Evolutionary conservation across 345 rosid species (phyloP), one percentile per base, ranked within the genome.

Genomic region (Rubroshorea leprosula): DNA sequence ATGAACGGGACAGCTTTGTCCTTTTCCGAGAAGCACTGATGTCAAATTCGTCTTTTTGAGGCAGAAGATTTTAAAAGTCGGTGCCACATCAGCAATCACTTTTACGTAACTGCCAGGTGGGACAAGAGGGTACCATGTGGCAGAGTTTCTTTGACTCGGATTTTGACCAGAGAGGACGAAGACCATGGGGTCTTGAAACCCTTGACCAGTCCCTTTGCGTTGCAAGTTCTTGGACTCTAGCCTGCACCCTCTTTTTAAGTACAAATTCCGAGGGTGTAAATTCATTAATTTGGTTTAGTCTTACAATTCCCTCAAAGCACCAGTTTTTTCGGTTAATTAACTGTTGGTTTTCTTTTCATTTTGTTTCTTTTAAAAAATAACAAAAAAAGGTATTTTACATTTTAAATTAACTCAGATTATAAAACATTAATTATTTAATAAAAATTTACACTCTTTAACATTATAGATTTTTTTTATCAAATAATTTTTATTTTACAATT

Each of bases 181-280:
- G 41, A 10, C 61, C 49, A 22, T 57, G 62, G 66, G 73, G 50
- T 21, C 70, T 16, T 27, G 45, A 24, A 55, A 26, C 50, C 50
- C 62, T 61, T 54, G 78, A 58, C 57, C 21, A n/a, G 74, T 69
- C 66, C 19, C 44, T 69, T 69, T 69, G n/a, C 72, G 69, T 63
- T 58, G 24, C 26, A 47, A 22, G 69, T 41, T 62, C 54, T 65
- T 69, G 74, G 78, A 69, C 72, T 61, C 66, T 66, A 66, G 74
- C 72, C 71, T 69, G 72, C 18, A 23, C 54, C 39, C 1, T 18
- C 54, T 63, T 23, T n/a, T n/a, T n/a, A n/a, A 5, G 54, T 49
- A 49, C 56, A 49, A 46, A 54, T 10, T 11, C 18, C 38, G 11
- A 53, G 10, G 31, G 19, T 11, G n/a, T 6, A 16, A 51, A 7